Evolutionary conservation across 352 stramenopile genomes (phyloP).

Genomic region (Phytophthora ramorum): DNA sequence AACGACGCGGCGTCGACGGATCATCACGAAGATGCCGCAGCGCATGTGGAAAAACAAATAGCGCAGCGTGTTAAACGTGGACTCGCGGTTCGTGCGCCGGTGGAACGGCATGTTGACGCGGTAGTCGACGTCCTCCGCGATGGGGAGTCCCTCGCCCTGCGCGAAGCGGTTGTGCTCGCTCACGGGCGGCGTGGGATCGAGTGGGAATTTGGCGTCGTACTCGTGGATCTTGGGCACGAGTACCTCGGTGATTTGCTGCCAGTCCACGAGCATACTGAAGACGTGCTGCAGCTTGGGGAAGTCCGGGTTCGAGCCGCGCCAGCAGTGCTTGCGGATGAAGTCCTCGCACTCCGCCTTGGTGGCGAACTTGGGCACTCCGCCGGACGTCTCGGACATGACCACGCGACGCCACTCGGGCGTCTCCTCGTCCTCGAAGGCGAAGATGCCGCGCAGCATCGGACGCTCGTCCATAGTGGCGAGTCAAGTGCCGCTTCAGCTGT

Average conservation of each 20-base stretch:
- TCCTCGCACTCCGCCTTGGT: conserved; percentile 89
- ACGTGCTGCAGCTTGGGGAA: conserved; percentile 92
- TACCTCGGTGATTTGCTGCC: conserved; percentile 80
- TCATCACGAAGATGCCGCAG: conserved; percentile 99
- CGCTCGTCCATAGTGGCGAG: conserved; percentile 47
- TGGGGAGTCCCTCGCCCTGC: conserved; percentile 54
- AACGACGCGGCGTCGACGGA: conserved; percentile 93
- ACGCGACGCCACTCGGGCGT: conserved; percentile 79
- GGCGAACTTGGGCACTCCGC: conserved; percentile 87
- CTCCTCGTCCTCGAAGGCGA: conserved; percentile 89
- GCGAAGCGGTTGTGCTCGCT: conserved; percentile 70
- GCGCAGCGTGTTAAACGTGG: conserved; percentile 95
- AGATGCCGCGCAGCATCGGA: conserved; percentile 82
- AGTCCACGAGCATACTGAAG: conserved; percentile 93
- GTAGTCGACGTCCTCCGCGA: conserved; percentile 68
- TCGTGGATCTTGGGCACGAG: conserved; percentile 82
- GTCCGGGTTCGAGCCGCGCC: conserved; percentile 89
- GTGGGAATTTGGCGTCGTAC: conserved; percentile 74
- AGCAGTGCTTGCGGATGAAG: conserved; percentile 90
- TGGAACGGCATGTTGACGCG: conserved; percentile 96
- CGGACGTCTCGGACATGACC: conserved; percentile 67
- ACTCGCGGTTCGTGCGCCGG: conserved; percentile 82
- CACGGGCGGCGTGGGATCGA: conserved; percentile 41
- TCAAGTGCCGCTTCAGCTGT: background rate
- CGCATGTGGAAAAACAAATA: conserved; percentile 99